Percentiles rank a stretch among this genome's conserved stretches.
Conservation (phyloP, 176 grass and related monocot genomes). For the Phoenix roebelenii region DNA sequence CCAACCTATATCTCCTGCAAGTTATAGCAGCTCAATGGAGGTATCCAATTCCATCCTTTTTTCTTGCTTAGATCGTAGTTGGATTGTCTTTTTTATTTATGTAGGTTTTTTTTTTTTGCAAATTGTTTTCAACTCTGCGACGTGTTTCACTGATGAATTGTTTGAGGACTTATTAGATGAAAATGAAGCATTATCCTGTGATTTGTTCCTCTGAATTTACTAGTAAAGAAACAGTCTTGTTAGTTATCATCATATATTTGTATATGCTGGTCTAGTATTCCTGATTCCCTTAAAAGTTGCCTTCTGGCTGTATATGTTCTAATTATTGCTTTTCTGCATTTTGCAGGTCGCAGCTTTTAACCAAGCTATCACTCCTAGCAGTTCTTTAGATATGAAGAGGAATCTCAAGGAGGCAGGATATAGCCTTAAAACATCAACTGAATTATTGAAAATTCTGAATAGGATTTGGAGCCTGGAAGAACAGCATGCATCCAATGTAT, state of each 20-base stretch:
- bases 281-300: neutral
- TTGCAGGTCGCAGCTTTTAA: slow-evolving; percentile 64
- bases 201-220: too few species aligned
- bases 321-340: slow-evolving; percentile 20
- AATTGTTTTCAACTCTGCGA: too few species aligned
- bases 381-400: slow-evolving; percentile 50
- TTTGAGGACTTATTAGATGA: too few species aligned
- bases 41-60: slow-evolving; percentile 21
- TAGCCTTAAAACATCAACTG: slow-evolving; percentile 81
- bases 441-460: slow-evolving; percentile 91
- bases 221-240: too few species aligned
- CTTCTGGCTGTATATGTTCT: slow-evolving; percentile 16
- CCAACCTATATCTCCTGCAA: slow-evolving; percentile 54
- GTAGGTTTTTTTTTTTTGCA: too few species aligned
- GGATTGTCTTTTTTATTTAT: too few species aligned
- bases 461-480: slow-evolving; percentile 97
- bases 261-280: too few species aligned
- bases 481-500: slow-evolving; percentile 69
- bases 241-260: too few species aligned
- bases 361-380: slow-evolving; percentile 39
- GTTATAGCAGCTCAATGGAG: slow-evolving; percentile 73
- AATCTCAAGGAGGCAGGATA: slow-evolving; percentile 45
- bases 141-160: too few species aligned
- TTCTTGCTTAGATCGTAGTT: too few species aligned
- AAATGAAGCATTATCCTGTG: too few species aligned